These are phyloP conservation scores for Pseudovirgaria hyperparasitica DNA, from an alignment of 2,329 filamentous ascomycete genomes.

Conservation along the genomic window DNA sequence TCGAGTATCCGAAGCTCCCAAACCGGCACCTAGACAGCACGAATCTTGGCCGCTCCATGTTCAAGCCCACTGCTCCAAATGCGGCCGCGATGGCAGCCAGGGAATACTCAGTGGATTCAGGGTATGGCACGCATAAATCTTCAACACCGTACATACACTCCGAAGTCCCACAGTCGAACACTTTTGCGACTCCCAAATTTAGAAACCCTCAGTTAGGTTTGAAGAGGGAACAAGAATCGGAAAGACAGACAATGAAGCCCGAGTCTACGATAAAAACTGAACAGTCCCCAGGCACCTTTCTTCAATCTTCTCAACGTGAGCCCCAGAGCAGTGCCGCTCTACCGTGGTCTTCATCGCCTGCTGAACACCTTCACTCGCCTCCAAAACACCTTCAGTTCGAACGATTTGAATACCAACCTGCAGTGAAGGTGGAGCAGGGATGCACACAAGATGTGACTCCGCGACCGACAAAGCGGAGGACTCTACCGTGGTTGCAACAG, in stretches of 20 bases:
- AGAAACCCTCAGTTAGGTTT: no score
- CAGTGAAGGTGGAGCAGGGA: conserved; percentile 13
- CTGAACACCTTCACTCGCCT: conserved; percentile 27
- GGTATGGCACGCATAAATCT: conserved; percentile 15
- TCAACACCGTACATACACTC: no score
- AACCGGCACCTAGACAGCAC: no score
- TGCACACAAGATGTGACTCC: no score
- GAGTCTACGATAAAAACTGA: no score
- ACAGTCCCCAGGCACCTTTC: no score
- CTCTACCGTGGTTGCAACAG: conserved; percentile 45
- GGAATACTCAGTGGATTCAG: conserved; percentile 2
- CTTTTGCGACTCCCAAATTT: no score
- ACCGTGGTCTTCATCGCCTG: conserved; percentile 62
- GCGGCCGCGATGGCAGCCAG: background rate
- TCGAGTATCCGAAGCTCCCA: conserved; percentile 29
- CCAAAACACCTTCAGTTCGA: conserved; percentile 9
- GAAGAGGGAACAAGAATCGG: no score
- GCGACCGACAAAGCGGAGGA: conserved; percentile 46
- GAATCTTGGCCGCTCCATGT: no score
- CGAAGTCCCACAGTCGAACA: no score
- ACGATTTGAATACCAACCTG: conserved; percentile 4
- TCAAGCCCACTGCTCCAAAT: background rate
- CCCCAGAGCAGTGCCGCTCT: conserved; percentile 42
- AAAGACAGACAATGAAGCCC: no score
- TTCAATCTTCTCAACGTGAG: conserved; percentile 11